These are phyloP conservation scores for Stevia rebaudiana DNA, from an alignment of 140 eudicot species.

Conservation along the genomic window DNA sequence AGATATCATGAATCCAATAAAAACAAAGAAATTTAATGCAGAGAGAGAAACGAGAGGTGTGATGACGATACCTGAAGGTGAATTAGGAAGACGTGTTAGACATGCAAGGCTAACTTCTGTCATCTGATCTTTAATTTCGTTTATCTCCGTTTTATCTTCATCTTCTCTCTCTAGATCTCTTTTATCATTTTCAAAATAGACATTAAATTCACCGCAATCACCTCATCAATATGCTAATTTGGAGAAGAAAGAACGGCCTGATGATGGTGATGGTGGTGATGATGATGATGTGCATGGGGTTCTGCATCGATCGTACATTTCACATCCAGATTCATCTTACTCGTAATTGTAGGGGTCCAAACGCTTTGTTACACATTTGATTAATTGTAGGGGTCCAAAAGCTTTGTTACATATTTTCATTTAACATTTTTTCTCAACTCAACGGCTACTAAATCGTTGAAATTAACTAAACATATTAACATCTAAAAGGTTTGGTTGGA, in stretches of 20 bases:
- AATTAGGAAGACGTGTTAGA: constrained; percentile 36
- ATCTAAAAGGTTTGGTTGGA: no score
- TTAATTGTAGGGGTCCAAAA: neutral
- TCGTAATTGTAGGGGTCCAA: no score
- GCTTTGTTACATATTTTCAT: no score
- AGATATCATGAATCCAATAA: constrained; percentile 14
- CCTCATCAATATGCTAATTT: neutral
- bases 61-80: constrained; percentile 25
- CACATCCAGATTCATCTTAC: neutral
- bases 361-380: neutral
- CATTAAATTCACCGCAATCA: constrained; percentile 24
- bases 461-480: no score
- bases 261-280: neutral
- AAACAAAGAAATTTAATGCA: constrained; percentile 20
- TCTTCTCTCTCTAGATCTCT: constrained; percentile 4
- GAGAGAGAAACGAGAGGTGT: constrained; percentile 19
- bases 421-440: no score
- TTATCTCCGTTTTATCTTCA: constrained; percentile 17
- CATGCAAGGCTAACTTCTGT: constrained; percentile 37
- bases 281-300: constrained; percentile 30
- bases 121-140: constrained; percentile 36
- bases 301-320: constrained; percentile 10
- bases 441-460: no score
- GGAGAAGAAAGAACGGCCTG: neutral
- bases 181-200: neutral